Base-by-base conservation (phyloP, 192 early-diverging fungal genomes). In the Linderina pennispora region DNA sequence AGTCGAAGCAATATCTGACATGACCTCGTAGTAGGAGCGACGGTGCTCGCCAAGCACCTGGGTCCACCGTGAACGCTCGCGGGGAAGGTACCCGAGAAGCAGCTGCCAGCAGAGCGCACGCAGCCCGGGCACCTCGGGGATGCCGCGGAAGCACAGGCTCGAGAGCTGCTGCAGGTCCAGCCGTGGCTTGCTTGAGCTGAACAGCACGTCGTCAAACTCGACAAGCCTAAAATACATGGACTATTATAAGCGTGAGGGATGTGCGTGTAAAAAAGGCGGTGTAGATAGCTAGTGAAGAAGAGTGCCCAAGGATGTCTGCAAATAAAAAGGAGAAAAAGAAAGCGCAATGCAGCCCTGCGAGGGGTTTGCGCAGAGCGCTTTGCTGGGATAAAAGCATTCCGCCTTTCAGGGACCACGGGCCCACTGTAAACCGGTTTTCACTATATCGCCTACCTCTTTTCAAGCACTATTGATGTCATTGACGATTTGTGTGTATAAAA, bases 71-170 rank as follows among this genome's bases (percentile, higher is more conserved):
- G 37, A 33, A 16, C 55, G 55, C 22, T 58, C 55, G 3, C 42
- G 38, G 14, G 55, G 55, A 34, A 58, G 42, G 35, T 34, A 23
- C 3, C 55, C 48, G 3, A 40, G 18, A 47, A 58, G 36, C 11
- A 58, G 18, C 43, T 50, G 40, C 55, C 55, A 58, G 55, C 55
- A 58, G 17, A 49, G 23, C 8, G 48, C 34, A 2, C 55, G 55
- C 34, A 49, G 47, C 28, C 42, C 48, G 37, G 16, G 13, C 17
- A 36, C 47, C 14, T 58, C 55, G 4, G 47, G 48, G 18, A 58
- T 45, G 15, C 55, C 55, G 40, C 20, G 22, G 23, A 37, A 50
- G 48, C 55, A 48, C n/a, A 58, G 55, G 31, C 18, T 19, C 8
- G 36, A 36, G 16, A 59, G 43, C 20, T 41, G 43, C 44, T 9